These are phyloP conservation scores for Camelina sativa DNA, from an alignment of 345 rosid genomes.

Conservation along the genomic window DNA sequence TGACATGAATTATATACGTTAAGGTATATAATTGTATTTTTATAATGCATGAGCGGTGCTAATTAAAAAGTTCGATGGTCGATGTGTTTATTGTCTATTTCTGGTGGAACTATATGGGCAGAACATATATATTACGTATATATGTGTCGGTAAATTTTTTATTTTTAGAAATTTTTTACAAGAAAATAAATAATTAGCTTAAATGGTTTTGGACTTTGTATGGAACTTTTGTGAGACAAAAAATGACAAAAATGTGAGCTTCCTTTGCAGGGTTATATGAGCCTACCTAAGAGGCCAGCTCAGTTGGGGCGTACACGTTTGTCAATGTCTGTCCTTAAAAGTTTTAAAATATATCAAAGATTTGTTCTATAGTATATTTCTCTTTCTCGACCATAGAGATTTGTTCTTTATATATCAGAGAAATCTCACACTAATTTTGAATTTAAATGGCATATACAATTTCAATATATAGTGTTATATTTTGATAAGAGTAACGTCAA, in stretches of 20 bases:
- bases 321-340: slow-evolving; percentile 23
- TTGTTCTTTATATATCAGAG: not conserved
- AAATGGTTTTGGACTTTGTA: slow-evolving; percentile 32
- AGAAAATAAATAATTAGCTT: not conserved
- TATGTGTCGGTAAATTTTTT: not conserved
- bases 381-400: no score
- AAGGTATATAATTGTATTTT: not conserved
- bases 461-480: no score
- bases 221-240: slow-evolving; percentile 28
- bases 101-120: slow-evolving; percentile 25
- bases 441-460: not conserved
- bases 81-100: slow-evolving; percentile 38
- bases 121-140: slow-evolving; percentile 20
- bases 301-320: slow-evolving; percentile 20
- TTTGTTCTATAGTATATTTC: not conserved
- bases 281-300: slow-evolving; percentile 37
- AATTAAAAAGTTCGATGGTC: slow-evolving; percentile 9
- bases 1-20: not conserved
- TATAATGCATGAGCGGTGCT: slow-evolving; percentile 22
- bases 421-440: not conserved
- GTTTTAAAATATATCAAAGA: not conserved
- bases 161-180: no score
- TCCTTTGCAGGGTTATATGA: slow-evolving; percentile 33
- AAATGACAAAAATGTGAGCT: slow-evolving; percentile 38
- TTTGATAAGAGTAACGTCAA: no score